Base-by-base conservation (phyloP, 768 basidiomycete genomes). In the Sarcodon sp. region DNA sequence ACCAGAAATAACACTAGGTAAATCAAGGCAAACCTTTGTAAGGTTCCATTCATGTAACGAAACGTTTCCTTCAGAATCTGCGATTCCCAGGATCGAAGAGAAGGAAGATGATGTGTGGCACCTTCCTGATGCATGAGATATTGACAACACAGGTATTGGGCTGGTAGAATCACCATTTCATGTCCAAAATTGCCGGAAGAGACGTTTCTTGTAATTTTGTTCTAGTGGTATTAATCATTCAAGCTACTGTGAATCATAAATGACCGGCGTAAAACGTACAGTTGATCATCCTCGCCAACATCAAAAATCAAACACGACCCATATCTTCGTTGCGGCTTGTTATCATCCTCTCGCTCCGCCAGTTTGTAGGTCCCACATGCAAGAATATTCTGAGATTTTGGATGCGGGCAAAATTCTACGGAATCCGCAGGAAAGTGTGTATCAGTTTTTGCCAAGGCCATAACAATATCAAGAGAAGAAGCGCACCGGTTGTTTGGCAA, bases 281-380 rank as follows among this genome's bases (percentile, higher is more conserved):
- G 57, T 35, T 53, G 51, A n/a, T 63, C 58, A 15, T 57, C 52
- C 32, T 52, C 54, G 18, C 67, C 61, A 3, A 76, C 62, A 50
- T 71, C 64, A 56, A 83, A 83, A 13, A 90, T 69, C 1, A 89
- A 68, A 56, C 90, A 86, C 64, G 83, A 77, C 3, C 91, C 92
- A 27, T 64, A 69, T 51, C 88, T 66, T 33, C 58, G 62, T 57
- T 77, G 74, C 36, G 54, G 39, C 46, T 13, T 37, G 7, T 35
- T 52, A 21, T 37, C 49, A 13, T 48, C 54, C 11, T 47, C 47
- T 12, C 35, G 48, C 27, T 52, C 49, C 2, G 15, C 69, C 16
- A 98, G 72, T 55, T 88, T 80, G 66, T 99, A 99, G 0, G 94
- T 97, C 16, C 94, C 94, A 56, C 89, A 90, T 1, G 83, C 84